Conservation (phyloP, 2,329 filamentous ascomycete species). For the Samsoniella hepiali region DNA sequence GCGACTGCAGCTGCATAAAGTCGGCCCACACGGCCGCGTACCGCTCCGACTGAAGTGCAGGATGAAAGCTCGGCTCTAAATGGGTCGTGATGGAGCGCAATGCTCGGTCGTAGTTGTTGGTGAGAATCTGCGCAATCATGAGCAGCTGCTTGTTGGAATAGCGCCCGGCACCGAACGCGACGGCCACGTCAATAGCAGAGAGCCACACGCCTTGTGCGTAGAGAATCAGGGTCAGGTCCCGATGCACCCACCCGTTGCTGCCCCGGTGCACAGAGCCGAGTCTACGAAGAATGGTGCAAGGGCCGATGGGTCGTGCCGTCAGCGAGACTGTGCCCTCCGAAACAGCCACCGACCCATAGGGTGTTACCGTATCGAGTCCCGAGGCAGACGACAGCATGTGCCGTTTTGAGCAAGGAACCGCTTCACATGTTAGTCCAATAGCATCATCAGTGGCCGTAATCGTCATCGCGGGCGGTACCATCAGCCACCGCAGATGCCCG, state of each 20-base stretch:
- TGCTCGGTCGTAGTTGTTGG: slow-evolving; percentile 3
- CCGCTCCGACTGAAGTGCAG: not conserved
- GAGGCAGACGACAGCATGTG: slow-evolving; percentile 6
- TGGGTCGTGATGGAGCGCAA: not conserved
- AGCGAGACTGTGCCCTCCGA: not conserved
- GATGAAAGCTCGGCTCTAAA: not conserved
- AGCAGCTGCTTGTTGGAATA: slow-evolving; percentile 5
- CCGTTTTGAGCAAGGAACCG: not conserved
- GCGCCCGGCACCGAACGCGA: slow-evolving; percentile 7
- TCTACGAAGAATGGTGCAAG: not conserved
- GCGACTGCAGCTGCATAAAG: slow-evolving; percentile 7
- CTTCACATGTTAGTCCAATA: not conserved
- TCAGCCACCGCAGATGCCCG: slow-evolving; percentile 1
- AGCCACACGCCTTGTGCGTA: not conserved
- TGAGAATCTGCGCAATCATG: slow-evolving; percentile 5
- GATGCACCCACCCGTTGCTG: not conserved
- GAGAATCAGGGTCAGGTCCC: slow-evolving; percentile 10
- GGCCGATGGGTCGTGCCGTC: not conserved
- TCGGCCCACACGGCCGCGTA: not conserved
- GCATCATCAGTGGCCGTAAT: not conserved
- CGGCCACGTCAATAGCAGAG: not conserved
- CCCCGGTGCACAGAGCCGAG: not conserved
- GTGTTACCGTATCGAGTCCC: slow-evolving; percentile 1
- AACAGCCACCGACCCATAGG: not conserved
- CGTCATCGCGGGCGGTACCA: not conserved